Evolutionary conservation across 106 monocot genomes (phyloP).

Genomic region (Dioscorea dumetorum): DNA sequence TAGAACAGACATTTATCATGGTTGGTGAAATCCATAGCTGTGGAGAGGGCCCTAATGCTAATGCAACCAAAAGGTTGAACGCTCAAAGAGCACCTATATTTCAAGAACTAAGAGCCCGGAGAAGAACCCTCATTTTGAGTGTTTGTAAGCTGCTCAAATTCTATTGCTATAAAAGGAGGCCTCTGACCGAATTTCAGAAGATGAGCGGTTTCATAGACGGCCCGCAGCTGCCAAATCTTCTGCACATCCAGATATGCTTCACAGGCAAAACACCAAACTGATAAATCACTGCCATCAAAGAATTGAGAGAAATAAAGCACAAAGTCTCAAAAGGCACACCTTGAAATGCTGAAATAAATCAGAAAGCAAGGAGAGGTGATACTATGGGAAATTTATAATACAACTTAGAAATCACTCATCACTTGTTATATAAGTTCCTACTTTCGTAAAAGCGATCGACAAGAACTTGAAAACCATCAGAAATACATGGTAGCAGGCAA

Average conservation of each 20-base stretch:
- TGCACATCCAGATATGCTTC: constrained; percentile 86
- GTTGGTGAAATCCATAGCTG: no score
- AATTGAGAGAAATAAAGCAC: neutral
- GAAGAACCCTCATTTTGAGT: constrained; percentile 6
- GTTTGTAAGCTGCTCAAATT: neutral
- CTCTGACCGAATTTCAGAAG: constrained; percentile 72
- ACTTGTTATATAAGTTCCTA: no score
- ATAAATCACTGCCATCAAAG: constrained; percentile 60
- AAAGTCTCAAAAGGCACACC: neutral
- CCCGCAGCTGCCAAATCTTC: constrained; percentile 51
- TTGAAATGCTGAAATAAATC: neutral
- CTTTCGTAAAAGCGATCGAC: no score
- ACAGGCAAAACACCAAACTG: constrained; percentile 89
- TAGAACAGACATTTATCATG: no score
- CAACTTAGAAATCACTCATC: no score
- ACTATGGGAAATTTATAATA: no score
- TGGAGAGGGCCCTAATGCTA: no score
- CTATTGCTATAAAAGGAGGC: constrained; percentile 36
- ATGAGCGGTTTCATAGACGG: constrained; percentile 81
- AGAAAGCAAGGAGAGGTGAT: no score
- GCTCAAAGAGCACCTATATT: no score
- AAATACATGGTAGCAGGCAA: no score
- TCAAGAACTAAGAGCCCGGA: neutral
- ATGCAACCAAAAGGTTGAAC: no score
- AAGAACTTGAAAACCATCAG: no score